Conservation (phyloP, 345 rosid species). For the thale cress (Arabidopsis thaliana) region TAIR10.1 NC_003070.9:4036501-4037000, state of each 20-base stretch:
- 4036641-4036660: conserved; percentile 65
- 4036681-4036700: conserved; percentile 44
- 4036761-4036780: conserved; percentile 58
- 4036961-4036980: conserved; percentile 10
- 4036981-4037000: conserved; percentile 67
- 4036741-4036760: conserved; percentile 83
- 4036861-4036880: conserved; percentile 82
- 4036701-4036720: conserved; percentile 33
- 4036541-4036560: conserved; percentile 47
- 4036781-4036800: conserved; percentile 52
- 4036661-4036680: conserved; percentile 61
- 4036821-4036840: conserved; percentile 81
- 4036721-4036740: conserved; percentile 42
- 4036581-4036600: conserved; percentile 65
- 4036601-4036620: conserved; percentile 67
- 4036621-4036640: conserved; percentile 81
- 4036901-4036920: conserved; percentile 65
- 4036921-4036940: background rate
- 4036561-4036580: conserved; percentile 57
- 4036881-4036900: conserved; percentile 94
- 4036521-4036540: conserved; percentile 23
- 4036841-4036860: conserved; percentile 83
- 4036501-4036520: conserved; percentile 33
- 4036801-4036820: conserved; percentile 56
- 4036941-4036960: conserved; percentile 13